Evolutionary conservation across 768 basidiomycete genomes (phyloP).

Genomic region (Trametes villosa): DNA sequence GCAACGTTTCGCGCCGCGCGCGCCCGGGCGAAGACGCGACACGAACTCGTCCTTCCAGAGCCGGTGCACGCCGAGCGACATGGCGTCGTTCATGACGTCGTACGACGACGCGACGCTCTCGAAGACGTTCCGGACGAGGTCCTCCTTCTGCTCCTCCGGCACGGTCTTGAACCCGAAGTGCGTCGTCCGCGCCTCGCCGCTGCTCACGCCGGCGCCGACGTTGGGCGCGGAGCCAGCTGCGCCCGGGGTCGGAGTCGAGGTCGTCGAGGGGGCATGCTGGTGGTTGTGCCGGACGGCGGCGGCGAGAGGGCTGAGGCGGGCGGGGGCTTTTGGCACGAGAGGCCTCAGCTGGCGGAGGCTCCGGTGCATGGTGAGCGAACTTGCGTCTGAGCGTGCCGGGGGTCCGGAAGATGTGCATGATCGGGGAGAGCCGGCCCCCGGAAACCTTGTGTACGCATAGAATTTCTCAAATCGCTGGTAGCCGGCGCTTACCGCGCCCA

Average conservation of each 20-base stretch:
- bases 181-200: conserved; percentile 53
- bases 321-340: conserved; percentile 3
- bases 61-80: conserved; percentile 93
- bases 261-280: conserved; percentile 14
- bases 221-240: conserved; percentile 12
- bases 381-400: conserved; percentile 7
- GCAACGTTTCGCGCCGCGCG: conserved; percentile 73
- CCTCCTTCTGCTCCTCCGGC: conserved; percentile 85
- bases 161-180: conserved; percentile 96
- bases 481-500: neutral
- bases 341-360: conserved; percentile 21
- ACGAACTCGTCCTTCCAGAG: conserved; percentile 97
- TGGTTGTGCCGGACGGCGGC: conserved; percentile 15
- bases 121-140: conserved; percentile 91
- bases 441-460: conserved; percentile 13
- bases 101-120: conserved; percentile 94
- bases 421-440: conserved; percentile 1
- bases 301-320: neutral
- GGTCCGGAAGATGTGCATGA: conserved; percentile 1
- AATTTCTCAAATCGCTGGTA: conserved; percentile 8
- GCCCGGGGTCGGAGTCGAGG: neutral
- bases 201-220: conserved; percentile 8
- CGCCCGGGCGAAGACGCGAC: conserved; percentile 72
- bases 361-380: conserved; percentile 20
- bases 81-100: conserved; percentile 99